Evolutionary conservation across 129 eudicot genomes (phyloP).

Genomic region (Gnaphalium uliginosum): DNA sequence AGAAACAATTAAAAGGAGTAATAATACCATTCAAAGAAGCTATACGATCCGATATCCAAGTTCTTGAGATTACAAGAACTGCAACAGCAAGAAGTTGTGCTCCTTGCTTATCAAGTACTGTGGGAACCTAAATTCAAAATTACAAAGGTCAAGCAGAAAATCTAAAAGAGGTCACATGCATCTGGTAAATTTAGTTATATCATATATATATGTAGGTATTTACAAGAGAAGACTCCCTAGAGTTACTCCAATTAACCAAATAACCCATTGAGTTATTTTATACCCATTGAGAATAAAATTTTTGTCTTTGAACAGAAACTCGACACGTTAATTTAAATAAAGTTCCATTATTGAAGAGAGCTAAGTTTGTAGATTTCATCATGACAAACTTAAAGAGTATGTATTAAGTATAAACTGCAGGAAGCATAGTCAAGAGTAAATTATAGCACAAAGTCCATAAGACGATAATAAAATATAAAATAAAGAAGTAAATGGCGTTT

Average conservation of each 20-base stretch:
- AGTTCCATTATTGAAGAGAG: slow-evolving; percentile 1
- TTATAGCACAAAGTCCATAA: neutral
- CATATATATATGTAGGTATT: neutral
- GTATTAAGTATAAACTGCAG: neutral
- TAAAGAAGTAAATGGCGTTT: neutral
- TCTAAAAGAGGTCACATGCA: slow-evolving; percentile 9
- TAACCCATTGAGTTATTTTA: neutral
- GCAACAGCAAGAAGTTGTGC: slow-evolving; percentile 95
- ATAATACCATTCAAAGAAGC: slow-evolving; percentile 90
- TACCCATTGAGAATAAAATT: too few species aligned
- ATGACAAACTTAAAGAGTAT: neutral
- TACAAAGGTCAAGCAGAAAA: slow-evolving; percentile 24
- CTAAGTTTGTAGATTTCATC: neutral
- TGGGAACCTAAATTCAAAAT: slow-evolving; percentile 75
- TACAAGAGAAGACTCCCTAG: neutral
- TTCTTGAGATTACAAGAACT: slow-evolving; percentile 84
- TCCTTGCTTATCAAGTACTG: slow-evolving; percentile 93
- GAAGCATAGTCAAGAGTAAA: neutral
- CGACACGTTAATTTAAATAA: neutral
- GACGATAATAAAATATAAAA: neutral
- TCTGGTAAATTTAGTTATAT: neutral
- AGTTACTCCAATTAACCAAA: neutral
- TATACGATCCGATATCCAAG: slow-evolving; percentile 94
- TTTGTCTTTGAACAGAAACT: neutral
- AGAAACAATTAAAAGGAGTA: neutral